phyloP scores from a whole-genome alignment of 2,329 filamentous ascomycete genomes.

The Nannizziopsis barbatae region DNA sequence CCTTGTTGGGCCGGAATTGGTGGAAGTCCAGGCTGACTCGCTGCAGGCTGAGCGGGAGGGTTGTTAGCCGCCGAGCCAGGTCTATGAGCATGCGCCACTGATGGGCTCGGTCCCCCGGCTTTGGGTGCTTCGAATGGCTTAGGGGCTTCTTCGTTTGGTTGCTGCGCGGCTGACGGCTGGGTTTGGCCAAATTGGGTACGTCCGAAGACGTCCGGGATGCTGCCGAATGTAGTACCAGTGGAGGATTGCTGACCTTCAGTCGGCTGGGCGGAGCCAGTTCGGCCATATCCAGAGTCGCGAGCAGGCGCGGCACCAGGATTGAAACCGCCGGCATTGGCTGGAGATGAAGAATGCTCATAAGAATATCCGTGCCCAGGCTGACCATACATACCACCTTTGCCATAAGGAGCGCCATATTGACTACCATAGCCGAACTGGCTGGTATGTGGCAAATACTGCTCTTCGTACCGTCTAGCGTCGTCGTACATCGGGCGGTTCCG shows the following conservation, averaged over 20 bases:
- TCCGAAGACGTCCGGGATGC: slow-evolving; percentile 49
- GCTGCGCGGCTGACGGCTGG: slow-evolving; percentile 43
- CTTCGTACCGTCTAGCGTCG: slow-evolving; percentile 40
- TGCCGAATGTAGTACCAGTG: slow-evolving; percentile 41
- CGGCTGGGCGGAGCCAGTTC: slow-evolving; percentile 46
- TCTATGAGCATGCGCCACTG: slow-evolving; percentile 51
- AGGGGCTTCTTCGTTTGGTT: slow-evolving; percentile 42
- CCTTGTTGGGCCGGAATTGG: slow-evolving; percentile 43
- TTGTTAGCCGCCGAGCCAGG: slow-evolving; percentile 54
- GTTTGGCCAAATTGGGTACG: slow-evolving; percentile 48
- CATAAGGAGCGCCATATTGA: slow-evolving; percentile 41
- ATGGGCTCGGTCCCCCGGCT: slow-evolving; percentile 48
- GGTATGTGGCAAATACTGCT: slow-evolving; percentile 37
- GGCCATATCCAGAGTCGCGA: slow-evolving; percentile 50
- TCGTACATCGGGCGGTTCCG: slow-evolving; percentile 41
- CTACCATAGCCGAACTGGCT: slow-evolving; percentile 46
- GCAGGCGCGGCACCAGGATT: slow-evolving; percentile 33
- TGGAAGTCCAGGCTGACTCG: slow-evolving; percentile 42
- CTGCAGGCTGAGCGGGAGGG: slow-evolving; percentile 40
- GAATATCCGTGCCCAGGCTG: slow-evolving; percentile 53
- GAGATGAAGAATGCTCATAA: slow-evolving; percentile 55
- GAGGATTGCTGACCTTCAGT: slow-evolving; percentile 44
- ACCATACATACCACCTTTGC: slow-evolving; percentile 51
- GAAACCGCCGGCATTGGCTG: slow-evolving; percentile 45
- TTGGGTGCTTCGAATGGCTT: slow-evolving; percentile 50